These are phyloP conservation scores for Phialophora expanda DNA, from an alignment of 2,329 filamentous ascomycete species.

Conservation along the genomic window DNA sequence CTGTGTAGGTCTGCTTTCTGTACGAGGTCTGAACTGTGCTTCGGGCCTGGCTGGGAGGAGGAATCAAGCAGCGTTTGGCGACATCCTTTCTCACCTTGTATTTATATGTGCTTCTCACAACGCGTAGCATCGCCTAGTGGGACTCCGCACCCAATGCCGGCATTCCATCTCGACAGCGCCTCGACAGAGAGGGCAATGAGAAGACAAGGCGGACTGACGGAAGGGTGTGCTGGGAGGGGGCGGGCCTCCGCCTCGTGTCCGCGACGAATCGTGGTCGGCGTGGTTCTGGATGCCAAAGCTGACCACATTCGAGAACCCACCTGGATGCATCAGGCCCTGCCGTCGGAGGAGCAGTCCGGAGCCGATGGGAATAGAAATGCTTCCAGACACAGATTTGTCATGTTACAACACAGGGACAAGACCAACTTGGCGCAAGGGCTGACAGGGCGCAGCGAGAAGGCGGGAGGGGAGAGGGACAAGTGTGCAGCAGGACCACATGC, in stretches of 20 bases:
- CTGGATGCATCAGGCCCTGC: background rate
- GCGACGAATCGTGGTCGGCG: background rate
- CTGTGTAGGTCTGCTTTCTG: background rate
- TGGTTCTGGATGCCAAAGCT: conserved; percentile 13
- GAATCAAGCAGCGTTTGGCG: background rate
- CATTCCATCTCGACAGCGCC: background rate
- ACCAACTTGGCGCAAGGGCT: conserved; percentile 15
- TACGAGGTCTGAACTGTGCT: background rate
- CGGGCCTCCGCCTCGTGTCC: background rate
- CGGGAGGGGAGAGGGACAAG: background rate
- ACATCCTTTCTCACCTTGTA: background rate
- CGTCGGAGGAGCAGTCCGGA: conserved; percentile 3
- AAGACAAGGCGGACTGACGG: background rate
- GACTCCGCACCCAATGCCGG: background rate
- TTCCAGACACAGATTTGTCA: background rate
- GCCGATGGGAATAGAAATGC: background rate
- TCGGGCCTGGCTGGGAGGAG: background rate
- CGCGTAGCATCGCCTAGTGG: background rate
- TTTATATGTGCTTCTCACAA: background rate
- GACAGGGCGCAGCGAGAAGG: conserved; percentile 14
- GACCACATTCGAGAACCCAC: conserved; percentile 12
- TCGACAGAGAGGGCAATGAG: background rate
- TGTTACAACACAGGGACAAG: background rate
- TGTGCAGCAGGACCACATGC: background rate
- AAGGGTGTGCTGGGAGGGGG: background rate